Conservation (phyloP, 306 rosid genomes). For the Sicyos edulis region DNA sequence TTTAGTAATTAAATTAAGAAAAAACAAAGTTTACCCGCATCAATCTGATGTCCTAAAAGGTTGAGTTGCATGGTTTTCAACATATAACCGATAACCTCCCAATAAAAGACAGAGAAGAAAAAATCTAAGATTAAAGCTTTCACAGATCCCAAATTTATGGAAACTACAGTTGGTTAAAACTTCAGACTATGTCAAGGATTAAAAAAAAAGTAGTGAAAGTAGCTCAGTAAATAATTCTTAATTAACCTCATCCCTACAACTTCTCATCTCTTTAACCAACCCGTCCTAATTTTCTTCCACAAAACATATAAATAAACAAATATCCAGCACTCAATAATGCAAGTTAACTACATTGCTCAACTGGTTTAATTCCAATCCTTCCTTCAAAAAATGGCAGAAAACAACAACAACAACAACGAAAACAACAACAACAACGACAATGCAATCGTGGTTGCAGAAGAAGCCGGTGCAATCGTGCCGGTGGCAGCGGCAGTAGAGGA, state of each 20-base stretch:
- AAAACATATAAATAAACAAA: neutral
- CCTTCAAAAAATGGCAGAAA: constrained; percentile 3
- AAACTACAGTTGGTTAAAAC: neutral
- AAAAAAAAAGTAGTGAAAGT: neutral
- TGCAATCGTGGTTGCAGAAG: neutral
- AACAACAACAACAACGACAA: neutral
- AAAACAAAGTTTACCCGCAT: too few relatives aligned
- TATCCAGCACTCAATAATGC: too few relatives aligned
- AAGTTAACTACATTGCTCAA: neutral
- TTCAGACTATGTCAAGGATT: neutral
- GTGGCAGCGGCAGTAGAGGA: neutral
- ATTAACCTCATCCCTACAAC: neutral
- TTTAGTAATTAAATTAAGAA: too few relatives aligned
- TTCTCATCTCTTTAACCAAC: neutral
- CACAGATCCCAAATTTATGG: constrained; percentile 6
- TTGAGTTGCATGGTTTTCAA: too few relatives aligned
- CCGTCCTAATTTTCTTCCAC: neutral
- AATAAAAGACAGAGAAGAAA: too few relatives aligned
- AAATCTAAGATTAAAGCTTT: neutral
- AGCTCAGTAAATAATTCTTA: neutral
- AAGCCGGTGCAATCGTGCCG: neutral
- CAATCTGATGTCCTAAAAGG: too few relatives aligned
- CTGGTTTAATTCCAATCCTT: too few relatives aligned
- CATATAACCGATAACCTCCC: too few relatives aligned
- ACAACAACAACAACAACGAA: neutral